Evolutionary conservation across 1,284 basidiomycete genomes (phyloP), one percentile per base, ranked within the genome.

Genomic region (Melampsora americana): DNA sequence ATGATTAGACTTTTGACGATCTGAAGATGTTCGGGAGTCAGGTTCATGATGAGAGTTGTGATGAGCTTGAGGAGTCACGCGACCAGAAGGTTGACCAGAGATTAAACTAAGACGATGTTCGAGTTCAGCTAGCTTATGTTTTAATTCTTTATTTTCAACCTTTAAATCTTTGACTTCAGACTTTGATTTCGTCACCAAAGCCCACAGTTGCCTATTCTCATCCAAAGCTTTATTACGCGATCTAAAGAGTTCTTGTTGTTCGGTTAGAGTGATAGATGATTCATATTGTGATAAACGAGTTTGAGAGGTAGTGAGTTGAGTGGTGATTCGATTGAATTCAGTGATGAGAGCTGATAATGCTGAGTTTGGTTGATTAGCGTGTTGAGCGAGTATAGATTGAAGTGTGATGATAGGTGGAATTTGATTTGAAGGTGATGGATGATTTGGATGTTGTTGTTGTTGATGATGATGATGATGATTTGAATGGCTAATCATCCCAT

Each of bases 131-230:
- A 56, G 7, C n/a, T 28, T n/a, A 9, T 28, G 26, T 50, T 35
- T 30, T 30, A 73, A 28, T 56, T 73, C 62, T 73, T 60, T 73
- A 44, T 73, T 73, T 30, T 75, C 56, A 1, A 44, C 20, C 61
- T 68, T 75, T 30, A 75, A 28, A 42, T 60, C 26, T 61, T 50
- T 75, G 14, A 75, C 7, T 60, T 75, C 72, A 0, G 56, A 28
- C 39, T 75, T 75, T 32, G 56, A 62, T 68, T 75, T 75, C 12
- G 50, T 46, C 35, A 75, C 56, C 18, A 75, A 35, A 16, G 72
- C 61, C 72, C 72, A 75, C 23, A 75, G 46, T 62, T 75, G 72
- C 12, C 72, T n/a, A 44, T 75, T 75, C 26, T 75, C 72, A 30
- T 75, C 72, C 11, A 28, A 23, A 12, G 61, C 35, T 68, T 68